A percentile compares a stretch with the other conserved stretches of the same genome.
These are phyloP conservation scores for Paramyrothecium roridum DNA, from an alignment of 2,329 filamentous ascomycete genomes.

Conservation along the genomic window DNA sequence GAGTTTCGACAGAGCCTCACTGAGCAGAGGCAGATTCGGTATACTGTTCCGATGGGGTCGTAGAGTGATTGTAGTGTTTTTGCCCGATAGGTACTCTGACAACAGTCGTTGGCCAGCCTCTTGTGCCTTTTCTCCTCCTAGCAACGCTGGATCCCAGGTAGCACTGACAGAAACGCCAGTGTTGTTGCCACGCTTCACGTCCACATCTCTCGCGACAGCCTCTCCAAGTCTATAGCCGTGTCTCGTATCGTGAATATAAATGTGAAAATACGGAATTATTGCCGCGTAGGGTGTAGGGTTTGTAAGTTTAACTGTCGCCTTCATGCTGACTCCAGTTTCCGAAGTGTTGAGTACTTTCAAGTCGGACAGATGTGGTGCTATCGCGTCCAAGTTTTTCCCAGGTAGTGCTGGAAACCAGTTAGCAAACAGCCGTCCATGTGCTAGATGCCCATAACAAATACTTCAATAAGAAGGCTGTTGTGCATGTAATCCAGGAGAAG, in stretches of 20 bases:
- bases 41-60: slow-evolving; percentile 70
- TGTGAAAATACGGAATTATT: slow-evolving; percentile 73
- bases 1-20: slow-evolving; percentile 68
- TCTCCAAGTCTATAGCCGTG: slow-evolving; percentile 76
- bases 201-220: slow-evolving; percentile 62
- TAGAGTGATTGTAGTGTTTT: slow-evolving; percentile 77
- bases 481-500: slow-evolving; percentile 17
- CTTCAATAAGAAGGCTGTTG: slow-evolving; percentile 16
- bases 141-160: slow-evolving; percentile 66
- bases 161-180: slow-evolving; percentile 64
- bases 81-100: slow-evolving; percentile 83
- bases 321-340: slow-evolving; percentile 65
- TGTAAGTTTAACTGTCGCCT: slow-evolving; percentile 74
- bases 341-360: slow-evolving; percentile 73
- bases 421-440: slow-evolving; percentile 21
- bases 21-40: slow-evolving; percentile 69
- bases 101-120: slow-evolving; percentile 68
- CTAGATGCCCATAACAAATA: slow-evolving; percentile 23
- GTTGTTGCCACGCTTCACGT: slow-evolving; percentile 68
- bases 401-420: slow-evolving; percentile 52
- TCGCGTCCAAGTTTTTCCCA: slow-evolving; percentile 43
- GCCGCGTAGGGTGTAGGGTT: slow-evolving; percentile 90
- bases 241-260: slow-evolving; percentile 69
- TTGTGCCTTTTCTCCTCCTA: slow-evolving; percentile 59
- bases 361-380: slow-evolving; percentile 64